Base-by-base conservation (phyloP, 202 grass and related monocot species). In the Zoysia matrella region DNA sequence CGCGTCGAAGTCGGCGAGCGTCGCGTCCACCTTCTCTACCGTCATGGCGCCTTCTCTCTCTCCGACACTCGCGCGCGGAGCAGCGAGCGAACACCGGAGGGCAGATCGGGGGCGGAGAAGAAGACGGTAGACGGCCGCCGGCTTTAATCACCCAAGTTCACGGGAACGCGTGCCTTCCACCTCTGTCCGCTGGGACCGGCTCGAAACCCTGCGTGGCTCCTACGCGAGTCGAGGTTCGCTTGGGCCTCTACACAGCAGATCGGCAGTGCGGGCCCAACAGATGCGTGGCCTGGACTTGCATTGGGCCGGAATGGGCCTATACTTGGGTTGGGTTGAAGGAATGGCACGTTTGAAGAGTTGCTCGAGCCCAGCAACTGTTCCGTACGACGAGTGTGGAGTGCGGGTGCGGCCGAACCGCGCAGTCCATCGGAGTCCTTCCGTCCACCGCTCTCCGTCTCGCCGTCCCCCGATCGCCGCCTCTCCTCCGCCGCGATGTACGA, bases 401-500 rank as follows among this genome's bases (percentile, higher is more conserved):
- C 48, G 44, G 40, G 12, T 15, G 16, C 1, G 12, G 1, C 3
- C 30, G 30, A 36, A 15, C 39, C 14, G 30, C 8, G 15, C 3
- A 69, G 77, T 57, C 65, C 77, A 70, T 48, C 43, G 16, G 52
- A 80, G 78, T 70, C 74, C 78, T 9, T 77, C 58, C 15, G 15
- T 49, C 11, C 62, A 47, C 55, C 6, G 15, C 18, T 65, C 76
- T 57, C 68, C 71, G 47, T 1, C 54, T 18, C 16, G 18, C 52
- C 18, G n/a, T 12, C 43, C 11, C 60, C 41, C 43, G 64, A 84
- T 18, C 56, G 77, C 70, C 22, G 65, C 71, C 36, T 72, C 58
- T 45, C 74, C 70, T 80, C 70, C 52, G 72, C 76, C 15, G 69
- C 50, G 72, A 98, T 98, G 94, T 86, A 88, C 80, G 91, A 95